Base-by-base conservation (phyloP, 805 yeast species). In the Cyberlindnera bimundalis region DNA sequence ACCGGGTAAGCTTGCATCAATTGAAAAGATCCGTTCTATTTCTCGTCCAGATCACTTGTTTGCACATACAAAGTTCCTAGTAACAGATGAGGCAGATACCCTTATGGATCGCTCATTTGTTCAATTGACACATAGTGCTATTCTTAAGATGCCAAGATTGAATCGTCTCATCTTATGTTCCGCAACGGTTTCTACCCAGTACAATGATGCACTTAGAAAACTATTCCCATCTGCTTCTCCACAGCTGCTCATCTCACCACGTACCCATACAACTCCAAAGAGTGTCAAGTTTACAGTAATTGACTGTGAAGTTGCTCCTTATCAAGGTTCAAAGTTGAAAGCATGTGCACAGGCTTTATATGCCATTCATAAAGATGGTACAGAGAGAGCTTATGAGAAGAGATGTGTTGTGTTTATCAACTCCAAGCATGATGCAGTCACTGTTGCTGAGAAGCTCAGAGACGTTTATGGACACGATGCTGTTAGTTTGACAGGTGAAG, bases 71-170 rank as follows among this genome's bases (percentile, higher is more conserved):
- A 69, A 71, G 20, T 82, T 73, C 54, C 69, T 84, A 33, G 91
- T 86, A 2, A 75, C 85, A 12, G 99, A 91, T 59, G 99, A 91
- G 61, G 98, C 99, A 0, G 99, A 91, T 62, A 84, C 96, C 0
- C 65, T 91, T 41, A 73, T 90, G 79, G 96, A 90, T 58, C 75
- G 78, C 38, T 81, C 93, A 0, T 90, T 89, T 73, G 61, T 80
- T 10, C 71, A 72, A 19, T 80, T 78, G 35, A 85, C 96, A 3
- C 72, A 77, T 46, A 60, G 67, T 2, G 74, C 77, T 2, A 64
- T 88, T 12, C 67, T 62, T 17, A 50, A 61, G 35, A 70, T 79
- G 65, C 68, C 76, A 15, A 73, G 75, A 44, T 63, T 84, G 29
- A 70, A 68, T 34, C 84, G 86, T 46, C 60, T 88, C 17, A 72